Percentiles rank a stretch among this genome's conserved stretches.
These are phyloP conservation scores for Berberis vulgaris DNA, from an alignment of 164 flowering plant genomes.

Conservation along the genomic window DNA sequence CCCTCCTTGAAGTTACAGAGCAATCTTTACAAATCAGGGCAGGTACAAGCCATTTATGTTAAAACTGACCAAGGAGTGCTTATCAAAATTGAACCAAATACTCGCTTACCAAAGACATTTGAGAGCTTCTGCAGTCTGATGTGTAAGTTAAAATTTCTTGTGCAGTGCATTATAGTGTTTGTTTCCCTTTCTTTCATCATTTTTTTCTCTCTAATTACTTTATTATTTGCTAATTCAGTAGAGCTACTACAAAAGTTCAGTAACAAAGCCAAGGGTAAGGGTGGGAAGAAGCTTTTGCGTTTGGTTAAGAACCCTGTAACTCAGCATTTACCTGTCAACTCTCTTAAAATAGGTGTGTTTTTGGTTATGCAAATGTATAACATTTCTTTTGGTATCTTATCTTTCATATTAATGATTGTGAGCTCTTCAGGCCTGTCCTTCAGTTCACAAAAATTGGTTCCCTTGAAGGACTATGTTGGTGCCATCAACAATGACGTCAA, in stretches of 20 bases:
- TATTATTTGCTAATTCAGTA: slow-evolving; percentile 16
- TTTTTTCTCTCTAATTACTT: slow-evolving; percentile 1
- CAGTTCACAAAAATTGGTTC: too few relatives aligned
- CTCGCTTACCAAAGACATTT: too few relatives aligned
- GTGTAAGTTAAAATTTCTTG: neutral
- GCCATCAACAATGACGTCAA: too few relatives aligned
- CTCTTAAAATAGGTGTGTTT: slow-evolving; percentile 64
- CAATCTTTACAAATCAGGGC: neutral
- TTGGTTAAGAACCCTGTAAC: slow-evolving; percentile 87
- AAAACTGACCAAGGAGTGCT: neutral
- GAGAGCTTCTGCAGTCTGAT: too few relatives aligned
- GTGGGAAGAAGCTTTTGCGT: slow-evolving; percentile 77
- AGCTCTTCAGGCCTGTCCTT: slow-evolving; percentile 57
- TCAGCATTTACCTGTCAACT: slow-evolving; percentile 64
- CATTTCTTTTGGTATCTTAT: neutral
- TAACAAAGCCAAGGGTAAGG: slow-evolving; percentile 66
- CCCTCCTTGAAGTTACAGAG: too few relatives aligned
- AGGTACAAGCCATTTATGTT: neutral
- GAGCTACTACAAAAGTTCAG: too few relatives aligned
- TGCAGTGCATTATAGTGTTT: neutral
- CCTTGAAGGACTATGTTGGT: too few relatives aligned
- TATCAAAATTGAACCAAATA: too few relatives aligned
- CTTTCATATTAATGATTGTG: neutral
- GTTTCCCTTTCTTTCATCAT: neutral
- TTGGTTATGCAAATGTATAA: neutral